Evolutionary conservation across 306 rosid species (phyloP), one percentile per base, ranked within the genome.

Genomic region (Canavalia ensiformis): DNA sequence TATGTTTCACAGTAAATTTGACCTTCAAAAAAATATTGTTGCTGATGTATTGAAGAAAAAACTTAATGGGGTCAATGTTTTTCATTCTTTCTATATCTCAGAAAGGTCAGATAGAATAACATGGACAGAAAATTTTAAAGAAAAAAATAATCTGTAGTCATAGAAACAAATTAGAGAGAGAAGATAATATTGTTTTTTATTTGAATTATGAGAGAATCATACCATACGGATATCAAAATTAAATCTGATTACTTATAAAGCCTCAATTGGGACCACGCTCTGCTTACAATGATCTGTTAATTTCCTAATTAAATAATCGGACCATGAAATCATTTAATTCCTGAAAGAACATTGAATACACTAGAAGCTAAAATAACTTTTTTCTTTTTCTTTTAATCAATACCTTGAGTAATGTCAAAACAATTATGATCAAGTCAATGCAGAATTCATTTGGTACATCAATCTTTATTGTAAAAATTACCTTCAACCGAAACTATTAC

Each of bases 301-400:
- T 66, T 56, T 66, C 66, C 69, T 12, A 64, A 8, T 73, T 34
- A 80, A 52, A 52, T 52, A 45, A 73, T 52, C 45, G 39, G 47
- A 80, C 66, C 30, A 72, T 45, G 68, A 25, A 50, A 39, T 62
- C 56, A 8, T 58, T 56, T 57, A 37, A 28, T 71, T 35, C 30
- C 37, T 56, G 10, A 41, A 29, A 50, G 47, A 62, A 71, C 12
- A 72, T 52, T 65, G 62, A 56, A 56, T 59, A 9, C 52, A 9
- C 66, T 59, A 59, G 37, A 59, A 7, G 35, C 13, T 52, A 51
- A 7, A 51, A 37, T 37, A 37, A 37, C 41, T 2, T 37, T 2
- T 37, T 37, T 2, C 4, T 37, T 37, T 51, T 11, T 3, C 12
- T 51, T 51, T 51, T 28, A 51, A 51, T 4, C 28, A 51, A 37